A percentile compares a stretch with the other conserved stretches of the same genome.
These are phyloP conservation scores for Poa pratensis DNA, from an alignment of 176 grass and related monocot species.

Conservation along the genomic window DNA sequence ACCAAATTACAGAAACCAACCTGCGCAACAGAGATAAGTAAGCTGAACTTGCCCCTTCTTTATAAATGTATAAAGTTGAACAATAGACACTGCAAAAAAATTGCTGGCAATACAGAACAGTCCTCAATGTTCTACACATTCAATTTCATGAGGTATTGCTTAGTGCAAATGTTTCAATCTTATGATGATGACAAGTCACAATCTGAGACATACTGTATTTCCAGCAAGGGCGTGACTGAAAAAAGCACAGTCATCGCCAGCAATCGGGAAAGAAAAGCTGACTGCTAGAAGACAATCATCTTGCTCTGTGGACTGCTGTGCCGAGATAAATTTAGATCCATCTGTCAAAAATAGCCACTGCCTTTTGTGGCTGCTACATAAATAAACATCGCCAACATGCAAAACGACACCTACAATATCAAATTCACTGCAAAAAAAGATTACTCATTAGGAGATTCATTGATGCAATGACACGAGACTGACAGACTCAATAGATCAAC, in stretches of 20 bases:
- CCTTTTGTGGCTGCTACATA: slow-evolving; percentile 70
- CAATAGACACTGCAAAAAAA: not conserved
- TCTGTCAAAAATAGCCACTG: slow-evolving; percentile 94
- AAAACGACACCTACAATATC: slow-evolving; percentile 82
- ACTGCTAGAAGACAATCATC: slow-evolving; percentile 74
- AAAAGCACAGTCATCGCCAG: slow-evolving; percentile 58
- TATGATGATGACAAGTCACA: not conserved
- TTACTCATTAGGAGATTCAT: slow-evolving; percentile 21
- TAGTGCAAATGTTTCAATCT: slow-evolving; percentile 30
- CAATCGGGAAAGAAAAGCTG: slow-evolving; percentile 60
- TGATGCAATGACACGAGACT: slow-evolving; percentile 19
- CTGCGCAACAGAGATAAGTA: slow-evolving; percentile 49
- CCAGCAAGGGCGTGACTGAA: slow-evolving; percentile 68
- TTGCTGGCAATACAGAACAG: not conserved
- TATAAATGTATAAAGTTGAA: slow-evolving; percentile 41
- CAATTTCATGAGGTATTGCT: not conserved
- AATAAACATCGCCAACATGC: slow-evolving; percentile 73
- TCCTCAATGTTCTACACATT: slow-evolving; percentile 6
- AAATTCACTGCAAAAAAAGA: slow-evolving; percentile 78
- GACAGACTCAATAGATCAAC: slow-evolving; percentile 24
- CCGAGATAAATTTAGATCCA: slow-evolving; percentile 60
- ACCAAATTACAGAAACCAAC: slow-evolving; percentile 94
- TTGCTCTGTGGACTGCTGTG: slow-evolving; percentile 46
- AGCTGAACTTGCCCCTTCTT: slow-evolving; percentile 29
- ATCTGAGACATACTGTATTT: slow-evolving; percentile 62